phyloP scores from a whole-genome alignment of 768 basidiomycete genomes.

The Pulveroboletus sp. region DNA sequence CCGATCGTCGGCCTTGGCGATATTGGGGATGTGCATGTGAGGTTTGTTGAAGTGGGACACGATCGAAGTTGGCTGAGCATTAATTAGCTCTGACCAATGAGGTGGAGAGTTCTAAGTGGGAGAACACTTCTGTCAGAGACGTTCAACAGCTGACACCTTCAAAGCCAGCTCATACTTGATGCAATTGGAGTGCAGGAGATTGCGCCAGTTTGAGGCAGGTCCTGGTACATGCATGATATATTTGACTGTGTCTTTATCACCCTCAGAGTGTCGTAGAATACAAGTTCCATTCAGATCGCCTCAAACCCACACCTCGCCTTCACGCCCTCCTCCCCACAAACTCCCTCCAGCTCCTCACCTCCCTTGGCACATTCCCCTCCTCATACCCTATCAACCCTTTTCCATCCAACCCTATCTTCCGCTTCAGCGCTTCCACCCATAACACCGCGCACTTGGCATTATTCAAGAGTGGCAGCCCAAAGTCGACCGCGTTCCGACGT shows the following conservation, averaged over 20 bases:
- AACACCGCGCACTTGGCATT: constrained; percentile 86
- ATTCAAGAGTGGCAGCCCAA: constrained; percentile 89
- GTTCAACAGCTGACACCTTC: too few relatives aligned
- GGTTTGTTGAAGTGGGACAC: background rate
- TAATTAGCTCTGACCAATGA: too few relatives aligned
- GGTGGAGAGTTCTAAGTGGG: too few relatives aligned
- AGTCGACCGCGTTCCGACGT: constrained; percentile 94
- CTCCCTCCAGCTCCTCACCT: constrained; percentile 90
- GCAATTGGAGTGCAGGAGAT: too few relatives aligned
- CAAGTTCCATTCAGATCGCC: too few relatives aligned
- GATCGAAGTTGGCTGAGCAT: too few relatives aligned
- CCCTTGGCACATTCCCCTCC: constrained; percentile 86
- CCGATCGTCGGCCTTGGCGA: background rate
- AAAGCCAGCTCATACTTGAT: too few relatives aligned
- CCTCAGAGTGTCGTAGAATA: too few relatives aligned
- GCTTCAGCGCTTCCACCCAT: constrained; percentile 85
- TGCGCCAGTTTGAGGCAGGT: too few relatives aligned
- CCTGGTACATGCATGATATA: too few relatives aligned
- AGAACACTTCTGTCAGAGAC: too few relatives aligned
- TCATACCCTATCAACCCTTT: constrained; percentile 64
- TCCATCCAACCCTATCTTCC: constrained; percentile 78
- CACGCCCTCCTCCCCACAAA: constrained; percentile 75
- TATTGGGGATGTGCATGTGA: background rate
- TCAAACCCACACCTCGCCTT: background rate
- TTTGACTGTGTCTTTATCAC: too few relatives aligned